phyloP scores from a whole-genome alignment of 805 yeast genomes.

The Candida endomychidarum region DNA sequence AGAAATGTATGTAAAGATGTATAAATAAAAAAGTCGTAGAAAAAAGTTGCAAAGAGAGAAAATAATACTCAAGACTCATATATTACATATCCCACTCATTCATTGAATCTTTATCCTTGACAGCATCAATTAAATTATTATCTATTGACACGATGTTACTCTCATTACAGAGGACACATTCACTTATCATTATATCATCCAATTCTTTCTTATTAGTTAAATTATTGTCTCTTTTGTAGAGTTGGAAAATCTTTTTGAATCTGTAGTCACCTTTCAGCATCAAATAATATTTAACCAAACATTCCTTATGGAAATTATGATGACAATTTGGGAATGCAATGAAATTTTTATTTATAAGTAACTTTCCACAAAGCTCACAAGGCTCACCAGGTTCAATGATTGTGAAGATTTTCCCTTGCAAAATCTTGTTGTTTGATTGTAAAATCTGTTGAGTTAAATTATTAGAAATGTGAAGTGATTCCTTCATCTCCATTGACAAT shows the following conservation, averaged over 20 bases:
- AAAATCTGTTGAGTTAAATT: slow-evolving; percentile 61
- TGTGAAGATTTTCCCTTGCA: slow-evolving; percentile 50
- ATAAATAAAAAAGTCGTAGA: no score
- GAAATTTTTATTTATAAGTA: slow-evolving; percentile 71
- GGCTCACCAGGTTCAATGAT: slow-evolving; percentile 81
- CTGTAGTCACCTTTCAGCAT: slow-evolving; percentile 63
- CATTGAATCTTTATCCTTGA: slow-evolving; percentile 24
- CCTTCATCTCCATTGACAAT: slow-evolving; percentile 72
- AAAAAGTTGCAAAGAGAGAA: no score
- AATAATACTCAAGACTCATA: no score
- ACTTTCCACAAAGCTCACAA: slow-evolving; percentile 68
- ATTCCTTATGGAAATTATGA: slow-evolving; percentile 87
- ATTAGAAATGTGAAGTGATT: slow-evolving; percentile 59
- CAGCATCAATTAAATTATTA: slow-evolving; percentile 48
- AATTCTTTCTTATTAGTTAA: slow-evolving; percentile 47
- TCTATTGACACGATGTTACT: slow-evolving; percentile 69
- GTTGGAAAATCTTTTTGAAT: slow-evolving; percentile 60
- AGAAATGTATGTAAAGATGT: no score
- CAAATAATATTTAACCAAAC: slow-evolving; percentile 64
- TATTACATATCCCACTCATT: slow-evolving; percentile 4
- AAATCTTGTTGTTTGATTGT: slow-evolving; percentile 31
- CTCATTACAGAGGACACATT: slow-evolving; percentile 78
- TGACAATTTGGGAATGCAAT: slow-evolving; percentile 80
- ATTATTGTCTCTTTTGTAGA: slow-evolving; percentile 46
- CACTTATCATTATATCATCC: slow-evolving; percentile 57